Percentiles rank a stretch among this genome's conserved stretches.
Evolutionary conservation across 176 grass and related monocot species (phyloP).

Genomic region (Musa troglodytarum): DNA sequence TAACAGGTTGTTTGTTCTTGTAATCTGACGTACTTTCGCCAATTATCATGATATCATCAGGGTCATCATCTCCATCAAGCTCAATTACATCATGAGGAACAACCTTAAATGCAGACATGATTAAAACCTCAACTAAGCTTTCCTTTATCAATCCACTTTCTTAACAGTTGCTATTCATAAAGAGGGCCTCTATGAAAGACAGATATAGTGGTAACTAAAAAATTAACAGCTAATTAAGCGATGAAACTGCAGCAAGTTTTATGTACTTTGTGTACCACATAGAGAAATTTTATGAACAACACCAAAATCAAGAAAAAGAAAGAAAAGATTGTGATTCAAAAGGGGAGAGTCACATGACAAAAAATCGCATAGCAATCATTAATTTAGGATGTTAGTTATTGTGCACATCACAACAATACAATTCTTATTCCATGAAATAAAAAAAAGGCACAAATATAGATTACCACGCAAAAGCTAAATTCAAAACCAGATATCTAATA

Average conservation of each 20-base stretch:
- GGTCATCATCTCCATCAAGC: slow-evolving; percentile 58
- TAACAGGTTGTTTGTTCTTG: slow-evolving; percentile 47
- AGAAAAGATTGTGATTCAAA: too few species aligned
- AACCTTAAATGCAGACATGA: slow-evolving; percentile 31
- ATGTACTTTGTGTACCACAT: not conserved
- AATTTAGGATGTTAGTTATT: not conserved
- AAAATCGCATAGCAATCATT: not conserved
- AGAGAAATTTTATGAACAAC: not conserved
- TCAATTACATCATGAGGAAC: slow-evolving; percentile 55
- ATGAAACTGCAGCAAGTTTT: not conserved
- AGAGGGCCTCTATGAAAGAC: not conserved
- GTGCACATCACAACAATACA: not conserved
- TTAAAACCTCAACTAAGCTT: not conserved
- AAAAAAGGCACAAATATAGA: not conserved
- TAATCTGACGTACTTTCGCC: slow-evolving; percentile 36
- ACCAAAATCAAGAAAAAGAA: not conserved
- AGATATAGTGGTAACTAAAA: too few species aligned
- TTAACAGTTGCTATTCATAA: not conserved
- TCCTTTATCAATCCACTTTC: not conserved
- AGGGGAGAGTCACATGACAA: too few species aligned
- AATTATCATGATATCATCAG: slow-evolving; percentile 38
- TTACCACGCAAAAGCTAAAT: not conserved
- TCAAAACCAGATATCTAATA: too few species aligned
- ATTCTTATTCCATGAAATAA: not conserved
- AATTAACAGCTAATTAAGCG: not conserved